Conservation (phyloP, 306 rosid species). For the Quercus alba region DNA sequence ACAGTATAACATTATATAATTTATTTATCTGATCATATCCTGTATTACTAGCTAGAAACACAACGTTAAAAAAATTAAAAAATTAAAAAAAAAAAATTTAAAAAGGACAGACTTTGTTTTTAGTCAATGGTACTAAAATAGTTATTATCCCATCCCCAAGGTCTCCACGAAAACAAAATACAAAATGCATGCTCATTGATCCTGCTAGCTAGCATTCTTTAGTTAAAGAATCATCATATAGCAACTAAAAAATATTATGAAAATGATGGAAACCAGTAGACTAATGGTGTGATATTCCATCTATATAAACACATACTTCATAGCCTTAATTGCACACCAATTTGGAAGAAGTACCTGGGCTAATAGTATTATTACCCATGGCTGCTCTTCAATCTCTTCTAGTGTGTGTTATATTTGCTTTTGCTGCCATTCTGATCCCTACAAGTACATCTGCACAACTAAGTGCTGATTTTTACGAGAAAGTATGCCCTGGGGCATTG, state of each 20-base stretch:
- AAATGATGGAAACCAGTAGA: not conserved
- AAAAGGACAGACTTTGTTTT: not conserved
- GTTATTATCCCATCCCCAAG: no score
- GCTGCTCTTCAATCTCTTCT: slow-evolving; percentile 12
- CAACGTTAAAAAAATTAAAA: no score
- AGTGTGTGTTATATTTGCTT: not conserved
- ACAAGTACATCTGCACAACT: not conserved
- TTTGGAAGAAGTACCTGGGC: not conserved
- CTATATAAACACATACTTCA: slow-evolving; percentile 15
- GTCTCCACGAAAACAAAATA: no score
- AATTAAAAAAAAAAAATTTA: no score
- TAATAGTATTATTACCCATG: not conserved
- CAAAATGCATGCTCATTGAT: no score
- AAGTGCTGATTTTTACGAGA: slow-evolving; percentile 1
- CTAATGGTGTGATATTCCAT: not conserved
- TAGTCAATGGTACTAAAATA: not conserved
- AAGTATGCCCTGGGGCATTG: slow-evolving; percentile 36
- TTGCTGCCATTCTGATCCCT: not conserved
- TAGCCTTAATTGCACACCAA: not conserved
- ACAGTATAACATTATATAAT: no score
- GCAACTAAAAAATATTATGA: slow-evolving; percentile 12
- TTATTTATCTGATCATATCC: no score
- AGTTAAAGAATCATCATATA: not conserved
- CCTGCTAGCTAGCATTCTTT: no score
- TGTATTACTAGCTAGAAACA: no score